phyloP scores from a whole-genome alignment of 1,284 basidiomycete genomes.

The Ustilago sp. region DNA sequence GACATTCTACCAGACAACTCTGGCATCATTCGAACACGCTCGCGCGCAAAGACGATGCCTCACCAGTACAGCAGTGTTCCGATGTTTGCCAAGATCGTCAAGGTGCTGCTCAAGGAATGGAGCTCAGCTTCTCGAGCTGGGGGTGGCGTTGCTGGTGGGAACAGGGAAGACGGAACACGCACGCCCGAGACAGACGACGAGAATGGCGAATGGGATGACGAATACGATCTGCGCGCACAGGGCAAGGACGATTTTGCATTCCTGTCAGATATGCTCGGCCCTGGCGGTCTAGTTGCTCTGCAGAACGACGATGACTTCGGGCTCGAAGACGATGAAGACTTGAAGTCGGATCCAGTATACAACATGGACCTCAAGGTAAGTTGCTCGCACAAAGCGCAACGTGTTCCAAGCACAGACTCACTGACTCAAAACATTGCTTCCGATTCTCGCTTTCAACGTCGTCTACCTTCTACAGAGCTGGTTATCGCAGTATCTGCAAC shows the following conservation, averaged over 20 bases:
- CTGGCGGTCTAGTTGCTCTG: conserved; percentile 74
- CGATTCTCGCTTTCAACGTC: neutral
- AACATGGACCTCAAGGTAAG: conserved; percentile 81
- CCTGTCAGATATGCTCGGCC: conserved; percentile 71
- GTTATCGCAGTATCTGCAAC: conserved; percentile 34
- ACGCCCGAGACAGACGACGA: conserved; percentile 59
- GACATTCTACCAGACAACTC: conserved; percentile 77
- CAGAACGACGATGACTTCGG: conserved; percentile 73
- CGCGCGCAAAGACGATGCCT: conserved; percentile 79
- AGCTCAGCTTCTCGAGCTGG: conserved; percentile 71
- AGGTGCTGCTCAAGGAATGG: conserved; percentile 85
- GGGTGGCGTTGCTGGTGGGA: conserved; percentile 15
- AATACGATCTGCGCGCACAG: conserved; percentile 69
- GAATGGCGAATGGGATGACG: conserved; percentile 62
- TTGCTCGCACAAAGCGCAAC: neutral
- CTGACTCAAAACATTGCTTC: neutral
- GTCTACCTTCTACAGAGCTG: conserved; percentile 15
- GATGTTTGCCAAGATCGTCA: conserved; percentile 91
- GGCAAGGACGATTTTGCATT: conserved; percentile 72
- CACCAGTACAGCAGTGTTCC: conserved; percentile 82
- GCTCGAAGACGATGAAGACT: conserved; percentile 78
- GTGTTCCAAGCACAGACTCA: neutral
- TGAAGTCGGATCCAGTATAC: conserved; percentile 85
- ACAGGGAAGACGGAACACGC: conserved; percentile 25
- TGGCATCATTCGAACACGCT: conserved; percentile 88